These are phyloP conservation scores for Auricularia sp. DNA, from an alignment of 768 basidiomycete genomes.

Conservation along the genomic window DNA sequence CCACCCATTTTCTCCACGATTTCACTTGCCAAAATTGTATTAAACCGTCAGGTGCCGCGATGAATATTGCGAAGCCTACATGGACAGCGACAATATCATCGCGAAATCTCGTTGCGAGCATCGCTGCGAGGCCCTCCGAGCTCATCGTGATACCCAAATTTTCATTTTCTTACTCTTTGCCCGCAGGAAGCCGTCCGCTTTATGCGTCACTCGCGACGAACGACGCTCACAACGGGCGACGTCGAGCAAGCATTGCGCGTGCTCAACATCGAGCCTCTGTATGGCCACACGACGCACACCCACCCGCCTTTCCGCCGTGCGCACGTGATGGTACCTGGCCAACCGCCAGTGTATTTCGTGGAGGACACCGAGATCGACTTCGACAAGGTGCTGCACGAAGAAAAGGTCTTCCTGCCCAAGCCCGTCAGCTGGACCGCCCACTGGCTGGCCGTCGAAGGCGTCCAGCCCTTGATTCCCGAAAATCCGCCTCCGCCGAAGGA, in stretches of 20 bases:
- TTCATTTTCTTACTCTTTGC: conserved; percentile 3
- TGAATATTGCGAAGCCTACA: no score
- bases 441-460: conserved; percentile 97
- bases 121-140: no score
- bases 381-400: conserved; percentile 78
- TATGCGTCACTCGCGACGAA: conserved; percentile 88
- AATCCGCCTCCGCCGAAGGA: conserved; percentile 52
- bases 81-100: no score
- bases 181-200: conserved; percentile 88
- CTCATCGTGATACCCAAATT: not conserved
- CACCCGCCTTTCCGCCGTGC: conserved; percentile 52
- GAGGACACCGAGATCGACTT: conserved; percentile 98
- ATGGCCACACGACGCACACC: conserved; percentile 66
- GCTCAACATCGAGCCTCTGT: conserved; percentile 92
- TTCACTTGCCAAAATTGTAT: no score
- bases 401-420: conserved; percentile 72
- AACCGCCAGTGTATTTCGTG: conserved; percentile 68
- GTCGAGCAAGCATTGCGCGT: conserved; percentile 90
- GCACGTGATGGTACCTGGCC: conserved; percentile 41
- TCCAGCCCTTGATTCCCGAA: conserved; percentile 92
- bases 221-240: conserved; percentile 82
- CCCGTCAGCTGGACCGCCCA: conserved; percentile 86
- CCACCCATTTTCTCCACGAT: no score
- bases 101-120: no score
- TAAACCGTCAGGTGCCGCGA: no score